Conservation (phyloP, 129 eudicot genomes). For the Chrysanthemum seticuspe region DNA sequence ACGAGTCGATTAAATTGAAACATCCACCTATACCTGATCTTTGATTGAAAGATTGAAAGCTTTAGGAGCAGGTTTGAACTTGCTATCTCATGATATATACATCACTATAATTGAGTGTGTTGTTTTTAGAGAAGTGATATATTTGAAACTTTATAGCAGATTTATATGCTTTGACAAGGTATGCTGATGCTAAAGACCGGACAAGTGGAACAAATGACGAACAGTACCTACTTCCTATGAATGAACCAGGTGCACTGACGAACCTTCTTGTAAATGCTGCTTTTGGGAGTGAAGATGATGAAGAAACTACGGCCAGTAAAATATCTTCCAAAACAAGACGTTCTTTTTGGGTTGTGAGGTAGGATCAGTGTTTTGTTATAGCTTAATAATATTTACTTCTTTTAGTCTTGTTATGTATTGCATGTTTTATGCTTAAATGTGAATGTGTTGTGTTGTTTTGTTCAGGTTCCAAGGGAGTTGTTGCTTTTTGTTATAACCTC, state of each 20-base stretch:
- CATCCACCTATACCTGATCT: too few relatives aligned
- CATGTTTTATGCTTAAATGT: background rate
- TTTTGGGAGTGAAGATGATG: background rate
- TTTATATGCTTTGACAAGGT: too few relatives aligned
- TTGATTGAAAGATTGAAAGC: too few relatives aligned
- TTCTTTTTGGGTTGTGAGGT: background rate
- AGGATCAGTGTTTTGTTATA: background rate
- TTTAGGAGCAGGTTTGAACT: too few relatives aligned
- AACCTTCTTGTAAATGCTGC: conserved; percentile 38
- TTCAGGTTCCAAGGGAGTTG: conserved; percentile 69
- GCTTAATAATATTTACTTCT: background rate
- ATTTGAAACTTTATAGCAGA: too few relatives aligned
- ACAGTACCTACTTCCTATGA: conserved; percentile 74
- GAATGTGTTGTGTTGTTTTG: too few relatives aligned
- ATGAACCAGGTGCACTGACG: conserved; percentile 60
- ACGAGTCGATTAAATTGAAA: too few relatives aligned
- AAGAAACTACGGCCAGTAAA: too few relatives aligned
- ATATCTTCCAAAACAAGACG: too few relatives aligned
- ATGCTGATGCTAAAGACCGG: background rate
- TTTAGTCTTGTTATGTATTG: background rate
- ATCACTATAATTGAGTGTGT: conserved; percentile 26
- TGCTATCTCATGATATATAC: too few relatives aligned
- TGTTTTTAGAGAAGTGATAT: conserved; percentile 31
- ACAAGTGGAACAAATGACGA: conserved; percentile 28
- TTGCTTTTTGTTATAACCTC: too few relatives aligned